These are phyloP conservation scores for Boletus insuetus DNA, from an alignment of 768 basidiomycete species.

Conservation along the genomic window DNA sequence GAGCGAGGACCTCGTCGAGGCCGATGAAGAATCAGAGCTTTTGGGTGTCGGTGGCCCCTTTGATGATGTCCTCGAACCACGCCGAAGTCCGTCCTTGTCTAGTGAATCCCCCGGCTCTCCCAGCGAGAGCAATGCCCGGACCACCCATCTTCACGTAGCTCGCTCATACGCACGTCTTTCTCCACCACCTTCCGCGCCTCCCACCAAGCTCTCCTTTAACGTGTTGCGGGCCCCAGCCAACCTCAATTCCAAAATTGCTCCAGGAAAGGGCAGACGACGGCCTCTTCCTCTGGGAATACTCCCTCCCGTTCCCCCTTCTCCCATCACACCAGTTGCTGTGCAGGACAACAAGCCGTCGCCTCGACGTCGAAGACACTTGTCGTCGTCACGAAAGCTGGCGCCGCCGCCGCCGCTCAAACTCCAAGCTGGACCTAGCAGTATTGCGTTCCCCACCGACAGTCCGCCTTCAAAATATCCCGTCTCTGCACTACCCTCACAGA, in stretches of 20 bases:
- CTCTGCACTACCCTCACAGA: conserved; percentile 65
- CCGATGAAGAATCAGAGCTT: conserved; percentile 74
- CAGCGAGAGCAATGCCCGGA: conserved; percentile 29
- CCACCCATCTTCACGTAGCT: conserved; percentile 7
- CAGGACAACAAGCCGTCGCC: conserved; percentile 30
- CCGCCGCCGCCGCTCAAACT: conserved; percentile 62
- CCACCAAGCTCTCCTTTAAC: conserved; percentile 57
- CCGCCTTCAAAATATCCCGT: conserved; percentile 23
- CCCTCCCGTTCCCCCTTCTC: conserved; percentile 73
- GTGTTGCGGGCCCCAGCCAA: conserved; percentile 44
- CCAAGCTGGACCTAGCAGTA: conserved; percentile 26
- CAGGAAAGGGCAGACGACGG: conserved; percentile 55
- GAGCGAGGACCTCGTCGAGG: conserved; percentile 80
- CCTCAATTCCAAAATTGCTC: conserved; percentile 47
- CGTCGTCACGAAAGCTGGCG: conserved; percentile 52
- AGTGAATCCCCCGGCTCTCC: conserved; percentile 35
- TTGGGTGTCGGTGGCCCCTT: conserved; percentile 70
- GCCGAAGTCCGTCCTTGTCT: conserved; percentile 34
- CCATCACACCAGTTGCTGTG: conserved; percentile 52
- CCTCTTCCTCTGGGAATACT: conserved; percentile 60
- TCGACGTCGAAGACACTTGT: conserved; percentile 46
- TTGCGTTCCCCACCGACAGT: conserved; percentile 26
- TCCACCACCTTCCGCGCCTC: conserved; percentile 52
- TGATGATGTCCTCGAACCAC: conserved; percentile 35
- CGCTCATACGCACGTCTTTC: conserved; percentile 8